A percentile compares a stretch with the other conserved stretches of the same genome.
phyloP scores from a whole-genome alignment of 2,329 filamentous ascomycete genomes.

The Colletotrichum lindemuthianum region DNA sequence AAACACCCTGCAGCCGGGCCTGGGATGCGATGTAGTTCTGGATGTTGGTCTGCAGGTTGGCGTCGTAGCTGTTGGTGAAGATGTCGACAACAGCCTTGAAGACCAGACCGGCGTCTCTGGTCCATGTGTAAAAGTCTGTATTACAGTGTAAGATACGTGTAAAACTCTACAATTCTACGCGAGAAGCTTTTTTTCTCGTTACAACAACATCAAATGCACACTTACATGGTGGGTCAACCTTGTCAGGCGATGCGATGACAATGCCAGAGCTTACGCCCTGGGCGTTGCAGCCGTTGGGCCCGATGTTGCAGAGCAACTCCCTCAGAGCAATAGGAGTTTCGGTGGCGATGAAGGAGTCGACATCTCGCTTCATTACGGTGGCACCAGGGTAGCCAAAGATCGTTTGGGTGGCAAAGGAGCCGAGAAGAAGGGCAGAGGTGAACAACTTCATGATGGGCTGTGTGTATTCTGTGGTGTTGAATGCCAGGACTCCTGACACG shows the following conservation, averaged over 20 bases:
- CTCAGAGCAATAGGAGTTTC: constrained; percentile 62
- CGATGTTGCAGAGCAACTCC: constrained; percentile 69
- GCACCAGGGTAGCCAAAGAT: constrained; percentile 59
- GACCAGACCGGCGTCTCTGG: constrained; percentile 76
- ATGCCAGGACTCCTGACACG: constrained; percentile 24
- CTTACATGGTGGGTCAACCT: constrained; percentile 65
- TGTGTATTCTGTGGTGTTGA: constrained; percentile 35
- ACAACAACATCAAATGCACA: background rate
- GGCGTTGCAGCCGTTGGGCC: constrained; percentile 61
- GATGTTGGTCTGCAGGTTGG: constrained; percentile 67
- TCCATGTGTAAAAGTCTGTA: constrained; percentile 83
- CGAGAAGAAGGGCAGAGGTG: constrained; percentile 60
- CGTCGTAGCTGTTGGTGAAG: constrained; percentile 68
- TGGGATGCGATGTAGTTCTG: constrained; percentile 76
- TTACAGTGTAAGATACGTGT: constrained; percentile 27
- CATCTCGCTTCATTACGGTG: constrained; percentile 55
- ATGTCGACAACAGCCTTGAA: constrained; percentile 76
- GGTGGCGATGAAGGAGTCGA: constrained; percentile 63
- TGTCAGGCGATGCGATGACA: constrained; percentile 68
- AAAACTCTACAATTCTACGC: background rate
- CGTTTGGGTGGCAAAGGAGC: constrained; percentile 61
- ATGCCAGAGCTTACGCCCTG: constrained; percentile 59
- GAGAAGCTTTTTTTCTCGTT: too few species aligned
- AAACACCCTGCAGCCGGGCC: constrained; percentile 71
- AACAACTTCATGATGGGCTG: constrained; percentile 62